Base-by-base conservation (phyloP, 1,284 basidiomycete species). In the Puccinia brachypodii region DNA sequence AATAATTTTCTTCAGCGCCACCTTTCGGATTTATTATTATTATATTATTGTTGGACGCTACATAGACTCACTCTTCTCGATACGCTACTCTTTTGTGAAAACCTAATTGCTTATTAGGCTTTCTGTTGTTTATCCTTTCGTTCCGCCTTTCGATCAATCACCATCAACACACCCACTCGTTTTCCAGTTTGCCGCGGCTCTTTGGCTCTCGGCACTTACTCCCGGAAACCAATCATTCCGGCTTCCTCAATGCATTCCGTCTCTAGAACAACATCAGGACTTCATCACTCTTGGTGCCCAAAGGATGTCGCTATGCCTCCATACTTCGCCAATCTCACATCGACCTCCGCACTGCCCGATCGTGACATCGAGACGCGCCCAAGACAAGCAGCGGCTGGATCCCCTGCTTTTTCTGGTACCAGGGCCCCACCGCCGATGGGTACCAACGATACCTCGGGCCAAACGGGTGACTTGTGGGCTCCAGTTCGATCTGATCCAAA, bases 131-230 rank as follows among this genome's bases (percentile, higher is more conserved):
- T 7, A 33, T 42, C n/a, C 38, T 68, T 68, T 16, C 40, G 9
- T 44, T 68, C 36, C 36, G 36, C n/a, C 22, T 71, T 71, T 25
- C 25, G 4, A 33, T 33, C 28, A 16, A 50, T 28, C 31, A 6
- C 7, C n/a, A 25, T n/a, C 19, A 53, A 31, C 68, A 28, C 9
- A 6, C 22, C 47, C 69, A 25, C 31, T 47, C 69, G 69, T 72
- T 47, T 72, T 53, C 42, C 44, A 53, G 50, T 72, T 72, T 47
- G 44, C 22, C 42, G 33, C 42, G 69, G 69, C 50, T 50, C 50
- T 72, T 53, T 72, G 44, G 44, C 69, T 28, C 69, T 50, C 33
- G 42, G 50, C 28, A 72, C 42, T 72, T 50, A 53, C 28, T 72
- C 44, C 44, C 50, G 33, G 22, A 31, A 47, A 53, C 44, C 69